Evolutionary conservation across 129 eudicot species (phyloP), one percentile per base, ranked within the genome.

Genomic region (Chrysanthemum makinoi): DNA sequence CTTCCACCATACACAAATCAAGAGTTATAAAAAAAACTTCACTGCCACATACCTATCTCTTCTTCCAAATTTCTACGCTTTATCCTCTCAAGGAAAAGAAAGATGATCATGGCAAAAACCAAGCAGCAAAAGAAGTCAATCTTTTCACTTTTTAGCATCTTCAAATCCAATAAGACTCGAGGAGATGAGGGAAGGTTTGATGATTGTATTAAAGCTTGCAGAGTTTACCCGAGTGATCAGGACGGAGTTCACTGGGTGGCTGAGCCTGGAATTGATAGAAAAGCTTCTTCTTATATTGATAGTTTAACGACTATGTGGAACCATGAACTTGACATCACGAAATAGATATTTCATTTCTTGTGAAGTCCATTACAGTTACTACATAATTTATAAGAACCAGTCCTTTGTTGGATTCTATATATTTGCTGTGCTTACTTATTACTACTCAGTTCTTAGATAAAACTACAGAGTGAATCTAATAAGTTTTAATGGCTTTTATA

Each of bases 231-330:
- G 55, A 74, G 79, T 20, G 79, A 74, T 64, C 72, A 74, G 55
- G 79, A 74, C 16, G 72, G 79, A 13, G 44, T 53, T 3, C 63
- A 10, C 51, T 74, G 79, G 79, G 79, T 74, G 57, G 79, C 79
- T 4, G 79, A 74, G 26, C 79, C 72, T 52, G 57, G 56, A 51
- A 74, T 74, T 5, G 79, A 74, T 66, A 54, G 72, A 66, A 75
- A 65, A 66, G 79, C 79, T 52, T 65, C 79, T 10, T 53, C 47
- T 20, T 75, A 75, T n/a, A 65, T 75, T 46, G 22, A 39, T 39
- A 75, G 72, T 22, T 0, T 52, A 19, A 75, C 57, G 39, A 66
- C 72, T 53, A 64, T 65, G 79, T 75, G 79, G 79, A 75, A 59
- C 18, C 56, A 43, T 75, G 79, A 64, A 0, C 52, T 39, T 64